A percentile compares a stretch with the other conserved stretches of the same genome.
Conservation (phyloP, 495 filamentous ascomycete species). For the Penicillium samsonianum region DNA sequence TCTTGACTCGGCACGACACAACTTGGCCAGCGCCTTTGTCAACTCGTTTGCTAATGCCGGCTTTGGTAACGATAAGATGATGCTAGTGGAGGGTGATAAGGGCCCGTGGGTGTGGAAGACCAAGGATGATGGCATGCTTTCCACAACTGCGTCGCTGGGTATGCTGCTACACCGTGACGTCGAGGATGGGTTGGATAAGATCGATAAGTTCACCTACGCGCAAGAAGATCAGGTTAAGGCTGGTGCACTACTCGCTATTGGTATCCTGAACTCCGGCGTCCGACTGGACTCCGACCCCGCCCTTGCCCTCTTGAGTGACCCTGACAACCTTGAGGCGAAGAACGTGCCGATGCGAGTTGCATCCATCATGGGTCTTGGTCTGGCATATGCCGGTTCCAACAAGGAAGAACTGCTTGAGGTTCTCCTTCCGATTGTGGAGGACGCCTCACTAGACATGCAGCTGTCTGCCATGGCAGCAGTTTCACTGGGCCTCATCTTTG, state of each 20-base stretch:
- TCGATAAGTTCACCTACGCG: slow-evolving; percentile 88
- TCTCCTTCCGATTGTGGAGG: slow-evolving; percentile 82
- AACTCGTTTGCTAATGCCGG: slow-evolving; percentile 96
- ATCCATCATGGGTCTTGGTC: slow-evolving; percentile 91
- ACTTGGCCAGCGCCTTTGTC: slow-evolving; percentile 92
- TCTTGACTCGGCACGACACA: slow-evolving; percentile 92
- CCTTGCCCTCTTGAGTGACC: slow-evolving; percentile 77
- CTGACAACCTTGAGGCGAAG: slow-evolving; percentile 74
- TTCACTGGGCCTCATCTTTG: slow-evolving; percentile 84
- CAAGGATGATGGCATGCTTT: slow-evolving; percentile 96
- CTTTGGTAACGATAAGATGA: slow-evolving; percentile 94
- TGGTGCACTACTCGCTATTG: slow-evolving; percentile 83
- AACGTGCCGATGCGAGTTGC: slow-evolving; percentile 72
- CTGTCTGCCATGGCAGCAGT: slow-evolving; percentile 95
- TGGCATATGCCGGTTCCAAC: slow-evolving; percentile 91
- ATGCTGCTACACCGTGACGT: slow-evolving; percentile 90
- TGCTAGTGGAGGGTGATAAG: slow-evolving; percentile 79
- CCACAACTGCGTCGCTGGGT: slow-evolving; percentile 88
- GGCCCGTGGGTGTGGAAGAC: slow-evolving; percentile 98
- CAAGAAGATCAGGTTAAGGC: slow-evolving; percentile 84
- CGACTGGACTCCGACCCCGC: slow-evolving; percentile 84
- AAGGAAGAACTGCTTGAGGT: slow-evolving; percentile 77
- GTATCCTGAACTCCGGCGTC: slow-evolving; percentile 91
- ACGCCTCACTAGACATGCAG: slow-evolving; percentile 85
- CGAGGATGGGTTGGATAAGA: slow-evolving; percentile 82